phyloP scores from a whole-genome alignment of 2,329 filamentous ascomycete species.

The Fusarium sp. region DNA sequence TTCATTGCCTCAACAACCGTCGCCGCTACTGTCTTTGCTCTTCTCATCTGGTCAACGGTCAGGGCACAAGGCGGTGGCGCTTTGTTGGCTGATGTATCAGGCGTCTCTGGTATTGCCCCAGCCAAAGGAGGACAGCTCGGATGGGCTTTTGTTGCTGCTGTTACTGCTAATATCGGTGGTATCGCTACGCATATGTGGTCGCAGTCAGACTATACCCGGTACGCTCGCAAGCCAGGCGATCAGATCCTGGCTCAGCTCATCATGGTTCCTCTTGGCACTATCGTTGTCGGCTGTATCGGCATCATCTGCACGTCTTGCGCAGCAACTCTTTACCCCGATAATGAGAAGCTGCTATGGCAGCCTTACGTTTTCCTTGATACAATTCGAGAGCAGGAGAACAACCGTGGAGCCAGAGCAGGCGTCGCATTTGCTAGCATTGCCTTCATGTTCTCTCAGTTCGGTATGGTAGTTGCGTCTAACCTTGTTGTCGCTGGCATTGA shows the following conservation, averaged over 20 bases:
- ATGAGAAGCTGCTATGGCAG: not conserved
- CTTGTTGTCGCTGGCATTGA: slow-evolving; percentile 9
- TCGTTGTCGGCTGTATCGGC: not conserved
- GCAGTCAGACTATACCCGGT: slow-evolving; percentile 49
- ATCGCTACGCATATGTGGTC: slow-evolving; percentile 47
- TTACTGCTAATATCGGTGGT: slow-evolving; percentile 47
- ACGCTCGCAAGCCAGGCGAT: slow-evolving; percentile 45
- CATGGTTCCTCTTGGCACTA: not conserved
- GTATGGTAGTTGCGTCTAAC: slow-evolving; percentile 21
- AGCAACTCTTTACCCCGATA: not conserved
- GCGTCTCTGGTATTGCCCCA: not conserved
- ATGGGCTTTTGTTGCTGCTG: slow-evolving; percentile 46
- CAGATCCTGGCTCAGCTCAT: slow-evolving; percentile 40
- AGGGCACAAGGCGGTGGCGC: not conserved
- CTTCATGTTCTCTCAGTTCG: slow-evolving; percentile 28
- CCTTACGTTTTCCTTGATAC: slow-evolving; percentile 3
- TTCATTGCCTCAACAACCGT: not conserved
- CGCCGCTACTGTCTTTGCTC: not conserved
- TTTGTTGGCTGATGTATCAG: not conserved
- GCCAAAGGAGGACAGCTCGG: not conserved
- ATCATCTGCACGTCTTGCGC: slow-evolving; percentile 1
- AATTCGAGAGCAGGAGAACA: slow-evolving; percentile 10
- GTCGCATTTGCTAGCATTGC: slow-evolving; percentile 29
- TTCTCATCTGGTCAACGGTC: not conserved
- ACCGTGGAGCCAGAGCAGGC: slow-evolving; percentile 6